Evolutionary conservation across 257 asterid genomes (phyloP), one percentile per base, ranked within the genome.

Genomic region (Anisodus tanguticus): DNA sequence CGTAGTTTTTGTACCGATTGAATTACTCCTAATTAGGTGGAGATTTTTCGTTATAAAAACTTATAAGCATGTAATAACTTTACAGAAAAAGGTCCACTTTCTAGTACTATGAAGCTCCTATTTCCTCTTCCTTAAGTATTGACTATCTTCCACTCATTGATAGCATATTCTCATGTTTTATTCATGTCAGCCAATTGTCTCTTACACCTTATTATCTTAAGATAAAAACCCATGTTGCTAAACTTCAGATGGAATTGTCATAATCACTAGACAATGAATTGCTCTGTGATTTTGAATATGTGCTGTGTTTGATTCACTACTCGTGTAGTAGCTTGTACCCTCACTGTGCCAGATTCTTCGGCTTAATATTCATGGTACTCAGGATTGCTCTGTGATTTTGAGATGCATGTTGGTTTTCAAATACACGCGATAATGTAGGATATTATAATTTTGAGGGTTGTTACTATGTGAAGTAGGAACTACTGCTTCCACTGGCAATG

Each of bases 401-500:
- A 74, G 80, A 74, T 74, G 80, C 60, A 2, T 74, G 80, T 49
- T 47, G 59, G 59, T 49, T 74, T 74, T 49, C n/a, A 49, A 19
- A 19, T 74, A 49, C 80, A 49, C 11, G 19, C 10, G 39, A 5
- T 19, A 58, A 47, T 72, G 59, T 72, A 72, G 80, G 59, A 19
- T 45, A n/a, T 13, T n/a, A 26, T 3, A 82, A 19, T 19, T 66
- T 13, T 68, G 8, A n/a, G 8, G 74, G 49, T 67, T 6, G 1
- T 12, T 35, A 6, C 19, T 3, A 67, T 31, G 72, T 66, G 19
- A 12, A 8, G 19, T 66, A 0, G 9, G n/a, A 22, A 26, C 16
- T 11, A 11, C 17, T 17, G 35, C 19, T 12, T 66, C 10, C 72
- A 35, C 17, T 72, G 43, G 97, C 98, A 83, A 87, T 91, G 98